Evolutionary conservation across 371 early-diverging fungal species (phyloP), one percentile per base, ranked within the genome.

Genomic region (Basidiobolus meristosporus): DNA sequence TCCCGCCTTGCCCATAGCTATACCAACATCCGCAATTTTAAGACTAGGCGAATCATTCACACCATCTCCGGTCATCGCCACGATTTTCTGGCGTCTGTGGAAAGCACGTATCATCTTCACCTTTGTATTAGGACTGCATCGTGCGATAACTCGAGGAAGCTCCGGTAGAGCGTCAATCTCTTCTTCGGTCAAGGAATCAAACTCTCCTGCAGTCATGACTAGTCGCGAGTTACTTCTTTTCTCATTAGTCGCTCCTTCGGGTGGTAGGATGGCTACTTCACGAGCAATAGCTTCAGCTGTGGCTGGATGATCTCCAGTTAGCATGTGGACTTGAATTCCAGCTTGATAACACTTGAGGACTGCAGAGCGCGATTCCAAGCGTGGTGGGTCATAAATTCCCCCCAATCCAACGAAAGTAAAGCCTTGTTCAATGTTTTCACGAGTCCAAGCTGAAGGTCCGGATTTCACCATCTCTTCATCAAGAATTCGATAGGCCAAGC

Each of bases 301-400:
- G 16, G 77, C 73, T 2, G 82, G 71, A 47, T 92, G 92, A 50
- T 96, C 93, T 34, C 95, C 95, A 0, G 95, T 95, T 18, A 93
- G 65, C 90, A 95, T 92, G 46, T 84, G 76, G 20, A 95, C 92
- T 19, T 73, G 73, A 55, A 97, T 90, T 33, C 95, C 92, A n/a
- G 95, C 93, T 20, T 57, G 53, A 42, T 86, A 75, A 48, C 92
- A 90, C 48, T 80, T 70, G 52, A 73, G 61, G 17, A 92, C 88
- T 31, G 88, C 84, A 7, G 54, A 61, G 34, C 68, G 55, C 1
- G 77, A 73, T 57, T 81, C 82, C 5, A 60, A 54, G n/a, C 83
- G 81, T 20, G 93, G 90, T 15, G 93, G 93, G 51, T 92, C 98
- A 50, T 85, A 83, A 32, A 97, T 72, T 29, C 90, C 92, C 36